Evolutionary conservation across 2,329 filamentous ascomycete genomes (phyloP), one percentile per base, ranked within the genome.

Genomic region (Pseudogymnoascus sp.): DNA sequence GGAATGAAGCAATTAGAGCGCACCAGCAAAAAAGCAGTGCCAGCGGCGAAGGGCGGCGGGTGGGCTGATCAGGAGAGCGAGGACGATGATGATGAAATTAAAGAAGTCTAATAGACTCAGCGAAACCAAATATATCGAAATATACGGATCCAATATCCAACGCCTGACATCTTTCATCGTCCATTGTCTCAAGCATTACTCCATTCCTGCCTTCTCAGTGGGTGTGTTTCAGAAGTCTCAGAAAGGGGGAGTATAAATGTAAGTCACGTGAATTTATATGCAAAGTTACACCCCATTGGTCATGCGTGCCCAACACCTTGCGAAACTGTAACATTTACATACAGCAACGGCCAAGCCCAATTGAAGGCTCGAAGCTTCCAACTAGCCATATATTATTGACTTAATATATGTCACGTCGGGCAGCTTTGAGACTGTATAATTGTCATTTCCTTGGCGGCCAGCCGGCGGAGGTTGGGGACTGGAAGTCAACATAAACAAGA

Each of bases 81-180:
- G 11, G 66, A 69, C 1, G 66, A 67, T 12, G 67, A 71, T 63
- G 70, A 71, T 64, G 67, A 69, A 58, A 70, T 73, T 63, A 66
- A 69, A 14, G 71, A 73, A 58, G 69, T 73, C 43, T 73, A 69
- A 61, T 38, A 60, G 60, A 16, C 61, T 35, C 16, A 28, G 33
- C 38, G 47, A 54, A 50, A 11, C 22, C 43, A 16, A 16, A 50
- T 50, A 50, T 50, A 50, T 50, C 22, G 25, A 50, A 54, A 54
- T 54, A 54, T 54, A 54, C 16, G 22, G n/a, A 54, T 25, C 47
- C 47, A 54, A 33, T 54, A 54, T 33, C 28, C 28, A 33, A 54
- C 47, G 47, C 47, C 47, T 54, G 47, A 35, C 28, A 14, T 20
- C 47, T 33, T 54, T 54, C 28, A 54, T 54, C 28, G n/a, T 54